A percentile compares a stretch with the other conserved stretches of the same genome.
These are phyloP conservation scores for Luvunga scandens DNA, from an alignment of 345 rosid genomes.

Conservation along the genomic window DNA sequence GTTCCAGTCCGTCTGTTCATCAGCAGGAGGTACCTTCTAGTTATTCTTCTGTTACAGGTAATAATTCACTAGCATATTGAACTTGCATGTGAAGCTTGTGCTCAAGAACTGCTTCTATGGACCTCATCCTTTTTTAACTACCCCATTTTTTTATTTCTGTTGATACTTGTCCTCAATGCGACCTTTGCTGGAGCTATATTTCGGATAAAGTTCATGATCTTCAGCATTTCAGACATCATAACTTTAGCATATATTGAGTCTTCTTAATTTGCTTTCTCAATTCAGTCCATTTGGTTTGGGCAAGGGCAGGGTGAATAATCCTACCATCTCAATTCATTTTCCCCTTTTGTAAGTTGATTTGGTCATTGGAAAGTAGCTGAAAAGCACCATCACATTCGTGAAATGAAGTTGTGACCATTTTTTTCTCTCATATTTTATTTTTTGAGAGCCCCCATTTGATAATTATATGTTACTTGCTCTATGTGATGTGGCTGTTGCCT, in stretches of 20 bases:
- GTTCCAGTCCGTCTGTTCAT: constrained; percentile 64
- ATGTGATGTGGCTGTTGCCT: not conserved
- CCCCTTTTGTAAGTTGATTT: not conserved
- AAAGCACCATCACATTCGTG: not conserved
- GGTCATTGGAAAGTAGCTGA: not conserved
- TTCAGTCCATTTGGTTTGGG: not conserved
- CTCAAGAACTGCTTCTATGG: constrained; percentile 41
- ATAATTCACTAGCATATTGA: constrained; percentile 57
- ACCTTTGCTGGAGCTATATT: not conserved
- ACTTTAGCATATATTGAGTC: not conserved
- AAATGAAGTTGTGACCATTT: not conserved
- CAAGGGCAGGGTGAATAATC: not conserved
- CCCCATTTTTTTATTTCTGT: not conserved
- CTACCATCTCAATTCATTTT: not conserved
- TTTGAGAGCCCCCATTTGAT: too few species aligned
- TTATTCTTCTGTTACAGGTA: constrained; percentile 99
- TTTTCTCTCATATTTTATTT: too few species aligned
- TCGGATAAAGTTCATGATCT: constrained; percentile 1
- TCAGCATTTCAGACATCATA: not conserved
- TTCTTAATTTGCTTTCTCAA: not conserved
- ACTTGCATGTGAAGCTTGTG: constrained; percentile 54
- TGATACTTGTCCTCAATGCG: not conserved
- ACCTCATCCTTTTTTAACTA: constrained; percentile 11
- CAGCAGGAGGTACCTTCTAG: constrained; percentile 99
- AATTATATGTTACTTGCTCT: not conserved